These are phyloP conservation scores for Monosporascus sp. DNA, from an alignment of 2,329 filamentous ascomycete genomes.

Conservation along the genomic window DNA sequence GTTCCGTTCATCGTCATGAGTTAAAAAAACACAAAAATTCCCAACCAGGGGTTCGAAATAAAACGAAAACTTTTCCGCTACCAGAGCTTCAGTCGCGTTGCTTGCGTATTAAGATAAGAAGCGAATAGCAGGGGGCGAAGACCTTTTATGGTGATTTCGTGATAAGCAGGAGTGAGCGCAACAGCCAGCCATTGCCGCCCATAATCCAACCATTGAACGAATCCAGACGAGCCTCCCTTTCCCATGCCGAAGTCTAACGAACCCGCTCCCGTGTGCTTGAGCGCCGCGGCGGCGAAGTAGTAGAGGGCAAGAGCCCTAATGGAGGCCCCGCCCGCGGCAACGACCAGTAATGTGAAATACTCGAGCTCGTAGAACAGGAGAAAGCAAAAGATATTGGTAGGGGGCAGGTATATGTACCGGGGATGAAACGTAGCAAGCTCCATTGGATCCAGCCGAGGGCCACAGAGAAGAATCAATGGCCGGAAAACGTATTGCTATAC, in stretches of 20 bases:
- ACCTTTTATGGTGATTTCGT: neutral
- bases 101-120: neutral
- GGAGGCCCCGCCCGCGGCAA: conserved; percentile 14
- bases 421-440: conserved; percentile 7
- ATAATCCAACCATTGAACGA: neutral
- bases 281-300: neutral
- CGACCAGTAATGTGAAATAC: neutral
- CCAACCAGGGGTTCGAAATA: no score
- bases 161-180: conserved; percentile 1
- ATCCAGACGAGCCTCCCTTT: conserved; percentile 7
- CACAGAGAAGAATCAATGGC: neutral
- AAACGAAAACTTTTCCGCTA: neutral
- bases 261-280: conserved; percentile 1
- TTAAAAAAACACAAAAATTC: neutral
- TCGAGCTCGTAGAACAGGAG: neutral
- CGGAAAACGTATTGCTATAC: conserved; percentile 16
- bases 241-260: neutral
- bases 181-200: conserved; percentile 11
- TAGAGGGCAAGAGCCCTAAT: neutral
- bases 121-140: neutral
- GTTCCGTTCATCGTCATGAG: neutral
- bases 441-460: conserved; percentile 5
- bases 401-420: conserved; percentile 6
- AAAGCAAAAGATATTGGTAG: conserved; percentile 1
- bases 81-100: neutral